Base-by-base conservation (phyloP, 2,329 filamentous ascomycete species). In the Ceratocystis lukuohia region DNA sequence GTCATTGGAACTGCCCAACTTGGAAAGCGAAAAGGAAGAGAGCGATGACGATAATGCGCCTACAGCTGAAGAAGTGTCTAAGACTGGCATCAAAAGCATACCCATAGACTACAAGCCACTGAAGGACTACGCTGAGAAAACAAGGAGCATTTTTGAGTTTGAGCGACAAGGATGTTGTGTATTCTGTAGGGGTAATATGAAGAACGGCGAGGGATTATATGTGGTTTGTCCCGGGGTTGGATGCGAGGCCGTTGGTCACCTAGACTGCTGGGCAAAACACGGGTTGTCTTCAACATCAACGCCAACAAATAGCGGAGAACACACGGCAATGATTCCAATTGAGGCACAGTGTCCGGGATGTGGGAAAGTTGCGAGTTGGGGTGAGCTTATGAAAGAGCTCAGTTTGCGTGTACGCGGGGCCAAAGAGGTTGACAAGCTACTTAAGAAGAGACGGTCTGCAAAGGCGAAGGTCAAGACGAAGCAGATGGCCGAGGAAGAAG, bases 311-410 rank as follows among this genome's bases (percentile, higher is more conserved):
- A 71, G 28, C 25, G 62, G 25, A 2, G 72, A 71, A 0, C 71
- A 73, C 0, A 74, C 76, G 2, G 74, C 77, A 2, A 71, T 96
- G 1, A 72, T 96, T 1, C 93, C 93, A 0, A 78, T 82, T 1
- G 73, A 79, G 44, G 91, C 91, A 1, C 74, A 71, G 1, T 97
- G 93, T 75, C 90, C 90, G 0, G 76, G 77, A 22, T 97, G 93
- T 72, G 75, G 79, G 0, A 78, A 78, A 0, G 74, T 78, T 3
- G 76, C 91, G 1, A 74, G 79, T 63, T 97, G 93, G 93, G 79
- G 80, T 0, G 83, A 88, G 61, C 83, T 96, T 76, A 88, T 95
- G 77, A 92, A 86, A 72, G 92, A 96, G 73, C 75, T 96, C 70
- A 94, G 82, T 63, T 76, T 96, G 62, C 82, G 93, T 41, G 78